These are phyloP conservation scores for Baorangia bicolor DNA, from an alignment of 768 basidiomycete genomes.

Conservation along the genomic window DNA sequence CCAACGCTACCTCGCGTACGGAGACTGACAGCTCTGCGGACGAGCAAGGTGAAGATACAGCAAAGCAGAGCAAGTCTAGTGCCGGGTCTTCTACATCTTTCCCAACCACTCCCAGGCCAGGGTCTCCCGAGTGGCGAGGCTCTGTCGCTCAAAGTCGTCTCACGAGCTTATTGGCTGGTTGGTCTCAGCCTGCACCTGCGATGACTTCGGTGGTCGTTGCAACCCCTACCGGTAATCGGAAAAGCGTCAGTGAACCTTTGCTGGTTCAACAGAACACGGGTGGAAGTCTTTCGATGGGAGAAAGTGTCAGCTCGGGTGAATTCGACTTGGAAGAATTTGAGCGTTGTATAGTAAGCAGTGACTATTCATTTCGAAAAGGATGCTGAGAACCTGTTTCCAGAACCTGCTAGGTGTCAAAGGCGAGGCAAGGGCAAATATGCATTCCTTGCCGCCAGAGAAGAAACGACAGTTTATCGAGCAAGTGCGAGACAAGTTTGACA, in stretches of 20 bases:
- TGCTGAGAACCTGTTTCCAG: constrained; percentile 38
- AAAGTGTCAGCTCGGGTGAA: constrained; percentile 33
- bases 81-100: constrained; percentile 24
- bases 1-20: constrained; percentile 35
- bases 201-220: constrained; percentile 31
- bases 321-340: constrained; percentile 54
- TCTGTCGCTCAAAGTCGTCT: constrained; percentile 58
- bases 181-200: constrained; percentile 51
- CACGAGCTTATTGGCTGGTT: constrained; percentile 65
- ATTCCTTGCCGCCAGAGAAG: constrained; percentile 55
- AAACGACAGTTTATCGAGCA: constrained; percentile 68
- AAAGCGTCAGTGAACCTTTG: constrained; percentile 72
- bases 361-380: neutral
- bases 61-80: constrained; percentile 44
- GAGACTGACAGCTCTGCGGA: constrained; percentile 27
- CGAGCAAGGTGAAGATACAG: constrained; percentile 58
- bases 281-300: constrained; percentile 26
- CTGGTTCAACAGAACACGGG: constrained; percentile 50
- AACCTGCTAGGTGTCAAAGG: constrained; percentile 73
- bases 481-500: constrained; percentile 39
- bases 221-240: constrained; percentile 41
- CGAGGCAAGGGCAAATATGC: constrained; percentile 63
- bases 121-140: constrained; percentile 49
- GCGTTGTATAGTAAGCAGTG: constrained; percentile 59
- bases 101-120: constrained; percentile 18